These are phyloP conservation scores for Plenodomus lindquistii DNA, from an alignment of 2,329 filamentous ascomycete species.

Conservation along the genomic window DNA sequence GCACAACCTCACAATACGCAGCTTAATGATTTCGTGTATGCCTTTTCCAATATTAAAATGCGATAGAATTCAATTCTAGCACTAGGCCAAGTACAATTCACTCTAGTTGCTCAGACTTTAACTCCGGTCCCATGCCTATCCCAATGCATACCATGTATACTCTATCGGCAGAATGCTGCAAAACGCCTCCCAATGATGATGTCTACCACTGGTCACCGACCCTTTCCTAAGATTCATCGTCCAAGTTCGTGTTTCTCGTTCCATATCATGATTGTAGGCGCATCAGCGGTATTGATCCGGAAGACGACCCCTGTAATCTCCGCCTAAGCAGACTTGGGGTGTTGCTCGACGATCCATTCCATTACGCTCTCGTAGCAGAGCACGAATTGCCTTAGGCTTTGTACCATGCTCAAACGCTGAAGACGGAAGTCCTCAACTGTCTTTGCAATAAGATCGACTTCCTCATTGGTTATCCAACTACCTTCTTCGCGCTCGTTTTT, in stretches of 20 bases:
- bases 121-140: neutral
- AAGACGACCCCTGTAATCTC: neutral
- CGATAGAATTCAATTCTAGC: neutral
- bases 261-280: slow-evolving; percentile 12
- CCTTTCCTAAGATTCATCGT: slow-evolving; percentile 1
- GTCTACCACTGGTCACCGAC: neutral
- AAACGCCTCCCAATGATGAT: slow-evolving; percentile 14
- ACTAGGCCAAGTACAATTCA: neutral
- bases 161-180: slow-evolving; percentile 10
- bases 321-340: slow-evolving; percentile 37
- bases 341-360: slow-evolving; percentile 73
- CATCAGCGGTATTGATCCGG: slow-evolving; percentile 1
- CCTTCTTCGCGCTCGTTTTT: slow-evolving; percentile 50
- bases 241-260: slow-evolving; percentile 12
- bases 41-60: neutral
- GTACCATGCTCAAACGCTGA: slow-evolving; percentile 94
- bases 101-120: neutral
- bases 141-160: slow-evolving; percentile 5
- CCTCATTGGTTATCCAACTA: slow-evolving; percentile 70
- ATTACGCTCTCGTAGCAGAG: slow-evolving; percentile 94
- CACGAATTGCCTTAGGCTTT: slow-evolving; percentile 89
- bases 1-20: too few species aligned
- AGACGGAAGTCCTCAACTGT: slow-evolving; percentile 89
- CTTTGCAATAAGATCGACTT: slow-evolving; percentile 77
- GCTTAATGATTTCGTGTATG: too few species aligned